Percentiles rank a stretch among this genome's conserved stretches.
These are phyloP conservation scores for Populus hybrid DNA, from an alignment of 441 rosid genomes.

Conservation along the genomic window DNA sequence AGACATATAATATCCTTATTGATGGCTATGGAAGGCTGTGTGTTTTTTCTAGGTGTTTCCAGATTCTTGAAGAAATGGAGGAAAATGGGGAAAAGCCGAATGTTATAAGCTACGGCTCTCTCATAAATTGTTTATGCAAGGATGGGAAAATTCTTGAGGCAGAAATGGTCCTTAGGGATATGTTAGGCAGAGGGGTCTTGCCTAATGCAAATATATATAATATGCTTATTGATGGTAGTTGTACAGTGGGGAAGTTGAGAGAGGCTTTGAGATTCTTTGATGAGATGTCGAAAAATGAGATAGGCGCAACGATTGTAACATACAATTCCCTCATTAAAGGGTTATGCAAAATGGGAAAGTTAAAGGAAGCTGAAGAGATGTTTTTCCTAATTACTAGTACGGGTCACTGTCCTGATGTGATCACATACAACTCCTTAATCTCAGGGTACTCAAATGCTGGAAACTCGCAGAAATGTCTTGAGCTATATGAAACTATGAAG, in stretches of 20 bases:
- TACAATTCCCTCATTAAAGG: conserved; percentile 69
- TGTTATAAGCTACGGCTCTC: conserved; percentile 67
- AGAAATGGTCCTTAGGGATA: conserved; percentile 58
- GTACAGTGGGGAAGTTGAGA: conserved; percentile 45
- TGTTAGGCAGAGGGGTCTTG: conserved; percentile 54
- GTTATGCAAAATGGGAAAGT: conserved; percentile 47
- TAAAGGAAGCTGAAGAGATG: conserved; percentile 63
- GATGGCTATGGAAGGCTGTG: conserved; percentile 66
- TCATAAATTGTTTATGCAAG: conserved; percentile 66
- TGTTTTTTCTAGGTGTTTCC: conserved; percentile 59
- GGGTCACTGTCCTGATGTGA: conserved; percentile 58
- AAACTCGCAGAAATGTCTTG: conserved; percentile 47
- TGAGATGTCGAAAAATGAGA: conserved; percentile 50
- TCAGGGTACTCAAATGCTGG: conserved; percentile 58
- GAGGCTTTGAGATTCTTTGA: conserved; percentile 60
- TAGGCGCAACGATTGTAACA: conserved; percentile 55
- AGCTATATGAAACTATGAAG: conserved; percentile 64
- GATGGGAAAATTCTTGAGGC: conserved; percentile 76
- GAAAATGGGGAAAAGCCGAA: conserved; percentile 47
- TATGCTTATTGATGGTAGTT: conserved; percentile 62
- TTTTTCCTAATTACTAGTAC: conserved; percentile 39
- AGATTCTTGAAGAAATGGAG: conserved; percentile 77
- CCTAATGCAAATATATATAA: conserved; percentile 67
- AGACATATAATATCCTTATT: conserved; percentile 60
- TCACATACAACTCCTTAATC: conserved; percentile 68